These are phyloP conservation scores for Gracilaria caudata DNA, from an alignment of 23 red algal species.

Conservation along the genomic window DNA sequence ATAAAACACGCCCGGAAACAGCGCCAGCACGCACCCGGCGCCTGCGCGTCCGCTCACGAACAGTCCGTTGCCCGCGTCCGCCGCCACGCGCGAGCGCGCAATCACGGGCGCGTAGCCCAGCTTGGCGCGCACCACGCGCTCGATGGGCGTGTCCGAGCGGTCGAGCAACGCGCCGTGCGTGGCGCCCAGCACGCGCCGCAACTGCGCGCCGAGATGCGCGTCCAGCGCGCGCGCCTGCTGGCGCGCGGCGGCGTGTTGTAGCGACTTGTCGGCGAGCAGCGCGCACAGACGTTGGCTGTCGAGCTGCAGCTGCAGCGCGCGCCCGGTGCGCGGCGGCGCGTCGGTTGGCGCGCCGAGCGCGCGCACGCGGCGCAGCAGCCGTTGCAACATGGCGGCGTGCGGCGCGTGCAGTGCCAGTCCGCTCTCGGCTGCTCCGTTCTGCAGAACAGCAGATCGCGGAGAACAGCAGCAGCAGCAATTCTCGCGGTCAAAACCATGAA, in stretches of 20 bases:
- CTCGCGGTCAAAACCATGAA: no score
- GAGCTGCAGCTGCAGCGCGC: constrained; percentile 12
- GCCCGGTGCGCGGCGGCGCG: constrained; percentile 3
- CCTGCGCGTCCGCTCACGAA: constrained; percentile 1
- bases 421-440: not conserved
- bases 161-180: constrained; percentile 8
- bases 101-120: constrained; percentile 20
- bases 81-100: not conserved
- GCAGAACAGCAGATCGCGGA: no score
- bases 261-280: not conserved
- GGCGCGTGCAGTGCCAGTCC: not conserved
- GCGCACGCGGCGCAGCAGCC: not conserved
- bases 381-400: not conserved
- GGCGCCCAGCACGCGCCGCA: not conserved
- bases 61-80: constrained; percentile 15
- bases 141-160: not conserved
- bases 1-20: constrained; percentile 28
- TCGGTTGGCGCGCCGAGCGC: no score
- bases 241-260: not conserved
- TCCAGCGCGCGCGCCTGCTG: not conserved
- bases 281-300: constrained; percentile 7
- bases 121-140: not conserved
- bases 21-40: not conserved
- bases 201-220: not conserved
- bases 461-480: no score